Conservation (phyloP, 805 yeast genomes). For the Tetrapisispora fleetii region DNA sequence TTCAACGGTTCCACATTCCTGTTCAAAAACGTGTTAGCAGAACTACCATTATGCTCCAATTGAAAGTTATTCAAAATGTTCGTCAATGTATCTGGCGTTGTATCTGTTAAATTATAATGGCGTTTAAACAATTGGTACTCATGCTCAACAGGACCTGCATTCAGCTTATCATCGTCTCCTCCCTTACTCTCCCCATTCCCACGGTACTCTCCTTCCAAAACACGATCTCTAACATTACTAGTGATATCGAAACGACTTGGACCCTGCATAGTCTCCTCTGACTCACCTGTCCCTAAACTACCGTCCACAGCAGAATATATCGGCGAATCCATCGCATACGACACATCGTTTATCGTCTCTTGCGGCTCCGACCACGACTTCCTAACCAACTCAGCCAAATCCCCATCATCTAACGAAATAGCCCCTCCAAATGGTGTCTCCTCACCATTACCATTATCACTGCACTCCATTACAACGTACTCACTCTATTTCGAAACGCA, state of each 20-base stretch:
- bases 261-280: background rate
- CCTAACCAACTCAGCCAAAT: constrained; percentile 24
- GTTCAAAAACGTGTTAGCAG: background rate
- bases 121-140: constrained; percentile 20
- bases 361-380: constrained; percentile 28
- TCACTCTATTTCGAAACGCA: too few species aligned
- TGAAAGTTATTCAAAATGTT: constrained; percentile 17
- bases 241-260: background rate
- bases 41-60: background rate
- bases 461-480: background rate
- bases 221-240: background rate
- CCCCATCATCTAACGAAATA: constrained; percentile 8
- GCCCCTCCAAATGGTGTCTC: background rate
- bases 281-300: background rate
- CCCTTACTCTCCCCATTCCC: too few species aligned
- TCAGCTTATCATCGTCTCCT: too few species aligned
- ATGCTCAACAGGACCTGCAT: background rate
- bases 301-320: constrained; percentile 11
- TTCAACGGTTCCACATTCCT: constrained; percentile 3
- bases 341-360: constrained; percentile 1
- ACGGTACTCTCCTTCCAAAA: background rate
- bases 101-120: constrained; percentile 22
- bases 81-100: constrained; percentile 14
- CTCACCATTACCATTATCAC: background rate
- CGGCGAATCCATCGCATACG: constrained; percentile 8